phyloP scores from a whole-genome alignment of 148 eudicot species.

The Limonium bicolor region DNA sequence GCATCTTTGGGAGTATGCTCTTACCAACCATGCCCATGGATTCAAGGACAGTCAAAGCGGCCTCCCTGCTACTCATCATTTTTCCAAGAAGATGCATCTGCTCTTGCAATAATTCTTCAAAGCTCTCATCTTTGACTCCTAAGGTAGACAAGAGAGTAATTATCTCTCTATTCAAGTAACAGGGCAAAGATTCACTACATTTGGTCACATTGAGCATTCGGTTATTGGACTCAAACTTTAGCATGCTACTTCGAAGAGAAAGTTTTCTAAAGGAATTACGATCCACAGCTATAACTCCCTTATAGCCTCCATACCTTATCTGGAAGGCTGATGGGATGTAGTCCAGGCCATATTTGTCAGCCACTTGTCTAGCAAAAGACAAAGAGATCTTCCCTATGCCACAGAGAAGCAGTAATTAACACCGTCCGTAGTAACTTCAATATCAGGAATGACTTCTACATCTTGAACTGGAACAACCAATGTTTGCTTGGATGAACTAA shows the following conservation, averaged over 20 bases:
- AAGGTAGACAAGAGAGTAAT: conserved; percentile 67
- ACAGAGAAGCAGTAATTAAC: conserved; percentile 72
- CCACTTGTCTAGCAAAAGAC: conserved; percentile 74
- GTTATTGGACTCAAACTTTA: conserved; percentile 77
- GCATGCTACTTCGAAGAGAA: conserved; percentile 81
- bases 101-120: conserved; percentile 43
- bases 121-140: conserved; percentile 52
- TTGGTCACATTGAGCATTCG: conserved; percentile 90
- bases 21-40: conserved; percentile 37
- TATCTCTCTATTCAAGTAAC: conserved; percentile 86
- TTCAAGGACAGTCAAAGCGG: conserved; percentile 57
- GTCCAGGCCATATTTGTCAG: conserved; percentile 48
- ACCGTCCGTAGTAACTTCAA: conserved; percentile 63
- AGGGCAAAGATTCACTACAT: conserved; percentile 66
- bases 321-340: conserved; percentile 89
- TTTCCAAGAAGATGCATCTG: conserved; percentile 49
- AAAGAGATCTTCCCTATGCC: conserved; percentile 92
- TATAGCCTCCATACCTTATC: conserved; percentile 92
- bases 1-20: conserved; percentile 46
- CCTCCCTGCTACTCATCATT: conserved; percentile 45
- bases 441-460: conserved; percentile 72
- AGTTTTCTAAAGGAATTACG: conserved; percentile 63
- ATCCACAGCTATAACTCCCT: conserved; percentile 89
- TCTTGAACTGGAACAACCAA: conserved; percentile 53
- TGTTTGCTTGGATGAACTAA: conserved; percentile 78